Conservation (phyloP, 176 grass and related monocot species). For the Cocos nucifera region DNA sequence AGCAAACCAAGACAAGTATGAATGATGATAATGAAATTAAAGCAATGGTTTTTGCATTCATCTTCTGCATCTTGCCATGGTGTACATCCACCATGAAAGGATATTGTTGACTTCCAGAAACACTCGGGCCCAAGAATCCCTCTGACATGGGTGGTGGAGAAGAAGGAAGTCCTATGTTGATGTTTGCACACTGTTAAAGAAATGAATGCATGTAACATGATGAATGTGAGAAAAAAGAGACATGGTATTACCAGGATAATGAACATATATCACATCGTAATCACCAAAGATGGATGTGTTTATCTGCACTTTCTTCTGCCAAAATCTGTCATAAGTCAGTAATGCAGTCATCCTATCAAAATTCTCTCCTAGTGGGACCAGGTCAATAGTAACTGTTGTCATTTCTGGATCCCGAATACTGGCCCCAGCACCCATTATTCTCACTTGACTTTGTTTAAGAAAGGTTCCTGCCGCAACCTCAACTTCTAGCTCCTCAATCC, state of each 20-base stretch:
- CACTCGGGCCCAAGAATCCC: slow-evolving; percentile 36
- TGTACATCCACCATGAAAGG: slow-evolving; percentile 54
- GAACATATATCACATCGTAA: slow-evolving; percentile 52
- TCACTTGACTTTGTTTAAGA: slow-evolving; percentile 70
- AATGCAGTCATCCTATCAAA: slow-evolving; percentile 68
- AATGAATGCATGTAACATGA: neutral
- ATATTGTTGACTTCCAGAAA: slow-evolving; percentile 27
- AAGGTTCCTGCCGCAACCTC: slow-evolving; percentile 61
- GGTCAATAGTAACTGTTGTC: slow-evolving; percentile 54
- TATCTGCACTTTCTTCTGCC: slow-evolving; percentile 56
- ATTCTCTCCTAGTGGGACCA: slow-evolving; percentile 71
- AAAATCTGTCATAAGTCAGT: slow-evolving; percentile 66
- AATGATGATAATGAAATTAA: slow-evolving; percentile 59
- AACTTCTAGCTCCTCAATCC: slow-evolving; percentile 62
- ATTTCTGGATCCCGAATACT: slow-evolving; percentile 54
- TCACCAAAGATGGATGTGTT: slow-evolving; percentile 58
- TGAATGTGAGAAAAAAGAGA: slow-evolving; percentile 22
- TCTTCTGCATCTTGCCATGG: slow-evolving; percentile 30
- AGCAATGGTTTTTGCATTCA: slow-evolving; percentile 45
- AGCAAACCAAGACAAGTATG: slow-evolving; percentile 40
- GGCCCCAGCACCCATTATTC: slow-evolving; percentile 65
- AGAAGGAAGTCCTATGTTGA: slow-evolving; percentile 54
- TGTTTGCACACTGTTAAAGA: slow-evolving; percentile 1
- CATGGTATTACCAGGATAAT: slow-evolving; percentile 56
- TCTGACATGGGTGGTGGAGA: slow-evolving; percentile 26